A percentile compares a stretch with the other conserved stretches of the same genome.
Evolutionary conservation across 805 yeast genomes (phyloP).

Genomic region (Soucietia sequanensis): DNA sequence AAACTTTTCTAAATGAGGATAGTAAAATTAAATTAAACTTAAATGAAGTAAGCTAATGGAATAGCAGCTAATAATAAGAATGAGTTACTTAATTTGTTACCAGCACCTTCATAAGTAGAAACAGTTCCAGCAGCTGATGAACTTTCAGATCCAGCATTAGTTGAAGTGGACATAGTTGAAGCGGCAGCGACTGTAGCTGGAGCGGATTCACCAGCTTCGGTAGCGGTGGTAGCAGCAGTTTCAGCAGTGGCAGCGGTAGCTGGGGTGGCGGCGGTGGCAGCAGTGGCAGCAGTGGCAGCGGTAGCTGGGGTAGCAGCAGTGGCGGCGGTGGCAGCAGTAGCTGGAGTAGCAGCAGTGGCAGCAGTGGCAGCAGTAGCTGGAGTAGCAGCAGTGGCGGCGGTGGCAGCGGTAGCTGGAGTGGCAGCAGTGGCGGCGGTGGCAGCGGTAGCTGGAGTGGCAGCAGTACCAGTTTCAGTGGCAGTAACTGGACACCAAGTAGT

Average conservation of each 20-base stretch:
- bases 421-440: constrained; percentile 5
- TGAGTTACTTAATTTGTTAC: constrained; percentile 20
- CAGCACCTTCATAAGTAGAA: constrained; percentile 11
- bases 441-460: constrained; percentile 7
- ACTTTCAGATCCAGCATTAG: constrained; percentile 10
- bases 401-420: constrained; percentile 8
- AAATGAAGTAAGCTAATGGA: constrained; percentile 33
- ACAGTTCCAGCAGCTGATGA: constrained; percentile 10
- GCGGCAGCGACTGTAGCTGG: constrained; percentile 10
- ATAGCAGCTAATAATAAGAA: constrained; percentile 22
- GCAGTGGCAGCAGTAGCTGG: constrained; percentile 10
- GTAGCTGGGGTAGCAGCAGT: constrained; percentile 9
- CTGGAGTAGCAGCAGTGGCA: constrained; percentile 9
- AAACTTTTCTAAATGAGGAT: no score
- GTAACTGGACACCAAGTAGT: constrained; percentile 17
- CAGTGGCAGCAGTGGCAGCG: constrained; percentile 12
- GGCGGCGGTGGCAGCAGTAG: constrained; percentile 9
- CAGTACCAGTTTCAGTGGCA: constrained; percentile 16
- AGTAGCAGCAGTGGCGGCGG: constrained; percentile 8
- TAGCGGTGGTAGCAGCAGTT: constrained; percentile 2
- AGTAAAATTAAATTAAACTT: constrained; percentile 11
- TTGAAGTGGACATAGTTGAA: constrained; percentile 7
- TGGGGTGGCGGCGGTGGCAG: constrained; percentile 9
- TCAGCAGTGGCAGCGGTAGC: constrained; percentile 9
- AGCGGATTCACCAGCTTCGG: constrained; percentile 2